Evolutionary conservation across 2,329 filamentous ascomycete species (phyloP), one percentile per base, ranked within the genome.

Genomic region (Sarocladium strictum): DNA sequence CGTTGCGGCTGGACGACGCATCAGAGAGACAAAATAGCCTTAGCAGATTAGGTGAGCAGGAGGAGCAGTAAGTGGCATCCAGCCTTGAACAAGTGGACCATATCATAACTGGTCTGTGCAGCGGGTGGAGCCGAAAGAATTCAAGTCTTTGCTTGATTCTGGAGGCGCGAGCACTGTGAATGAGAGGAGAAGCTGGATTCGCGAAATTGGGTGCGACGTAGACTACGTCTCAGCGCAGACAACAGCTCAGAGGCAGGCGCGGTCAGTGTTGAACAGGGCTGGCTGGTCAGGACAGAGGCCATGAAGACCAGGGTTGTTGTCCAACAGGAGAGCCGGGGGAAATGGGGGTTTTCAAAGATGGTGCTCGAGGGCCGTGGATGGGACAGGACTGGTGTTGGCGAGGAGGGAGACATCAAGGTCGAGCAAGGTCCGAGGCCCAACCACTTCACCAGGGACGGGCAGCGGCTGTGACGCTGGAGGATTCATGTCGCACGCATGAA

Each of bases 321-420:
- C 21, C n/a, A 47, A n/a, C 47, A 51, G 27, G 47, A 29, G 23
- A 51, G n/a, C 47, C 47, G 47, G 47, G 35, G 47, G 35, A 51
- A 51, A 51, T 26, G 47, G 47, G 47, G 35, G 3, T 33, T 33
- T 51, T 47, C 12, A 47, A 27, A 47, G 23, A 29, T 27, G 7
- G 43, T 23, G 5, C 11, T 27, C n/a, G n/a, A n/a, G n/a, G n/a
- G 43, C 7, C n/a, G 12, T 9, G 12, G 15, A n/a, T 10, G 35
- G n/a, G 12, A 15, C 12, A 27, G 23, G 23, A 29, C 11, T 27
- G 6, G 43, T 7, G 15, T 27, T 29, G 43, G 43, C 11, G 17
- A 23, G 17, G 40, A 24, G 40, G n/a, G n/a, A 15, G 5, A 38
- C 35, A 38, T 38, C 35, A 38, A 38, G n/a, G 35, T 38, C 35